Base-by-base conservation (phyloP, 2,329 filamentous ascomycete genomes). In the Fusarium phyllophilum region DNA sequence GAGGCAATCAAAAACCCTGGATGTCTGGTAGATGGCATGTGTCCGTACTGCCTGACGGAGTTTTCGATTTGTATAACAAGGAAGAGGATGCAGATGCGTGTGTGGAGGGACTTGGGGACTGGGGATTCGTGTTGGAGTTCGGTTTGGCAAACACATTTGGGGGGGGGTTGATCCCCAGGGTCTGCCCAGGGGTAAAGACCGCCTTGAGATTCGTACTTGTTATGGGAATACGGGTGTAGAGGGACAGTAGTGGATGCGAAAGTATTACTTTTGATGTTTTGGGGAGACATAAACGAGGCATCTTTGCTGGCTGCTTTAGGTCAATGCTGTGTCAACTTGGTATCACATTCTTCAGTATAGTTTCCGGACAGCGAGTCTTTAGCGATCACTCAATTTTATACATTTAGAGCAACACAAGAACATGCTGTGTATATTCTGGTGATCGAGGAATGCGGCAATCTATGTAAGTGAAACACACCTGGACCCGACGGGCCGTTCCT, bases 401-500 rank as follows among this genome's bases (percentile, higher is more conserved):
- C 12, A 31, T 55, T 5, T 17, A 44, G 20, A 63, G 38, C 8
- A 18, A 41, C 45, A 55, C 41, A 62, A 72, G 39, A 24, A 38
- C 36, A 13, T 41, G 24, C n/a, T 49, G 44, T 55, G n/a, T 24
- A 41, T 45, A 55, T 60, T 52, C 41, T 44, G 24, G 17, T 44
- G 18, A 26, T 44, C 22, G 62, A 68, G 68, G 62, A 70, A 76
- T 76, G 74, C 74, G 65, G 62, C 49, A 69, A 61, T 42, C 49
- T 51, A 55, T 48, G 55, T 24, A 33, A 57, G 61, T 75, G 72
- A 75, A 73, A 73, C 72, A 62, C 20, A 31, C n/a, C 24, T 61
- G 42, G 57, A 60, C 45, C 46, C 38, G 51, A 51, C 48, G 57
- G 42, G 44, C 60, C 70, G 66, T 73, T 70, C 39, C 34, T 29